Percentiles rank a stretch among this genome's conserved stretches.
phyloP scores from a whole-genome alignment of 192 early-diverging fungal genomes.

The Entomortierella lignicola region DNA sequence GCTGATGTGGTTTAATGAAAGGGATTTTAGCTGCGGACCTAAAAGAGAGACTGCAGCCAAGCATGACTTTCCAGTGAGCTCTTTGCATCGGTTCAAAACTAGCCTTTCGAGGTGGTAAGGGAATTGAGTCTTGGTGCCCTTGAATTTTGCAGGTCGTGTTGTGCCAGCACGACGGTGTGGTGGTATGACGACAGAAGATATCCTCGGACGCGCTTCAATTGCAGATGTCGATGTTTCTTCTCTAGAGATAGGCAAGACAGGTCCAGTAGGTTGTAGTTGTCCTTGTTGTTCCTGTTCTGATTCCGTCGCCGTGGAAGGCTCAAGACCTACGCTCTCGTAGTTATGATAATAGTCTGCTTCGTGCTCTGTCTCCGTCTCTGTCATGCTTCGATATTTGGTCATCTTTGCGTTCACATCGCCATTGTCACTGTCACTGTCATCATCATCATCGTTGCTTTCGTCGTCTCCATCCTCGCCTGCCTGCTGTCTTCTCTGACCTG shows the following conservation, averaged over 20 bases:
- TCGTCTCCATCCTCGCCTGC: constrained; percentile 3
- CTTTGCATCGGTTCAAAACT: constrained; percentile 15
- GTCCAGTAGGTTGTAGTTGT: neutral
- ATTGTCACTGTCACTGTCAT: neutral
- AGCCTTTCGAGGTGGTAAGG: constrained; percentile 26
- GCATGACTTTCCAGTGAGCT: constrained; percentile 7
- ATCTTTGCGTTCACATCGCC: constrained; percentile 7
- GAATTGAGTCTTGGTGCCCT: constrained; percentile 31
- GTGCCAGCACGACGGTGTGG: constrained; percentile 24
- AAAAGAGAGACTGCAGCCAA: constrained; percentile 4
- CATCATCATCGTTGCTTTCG: neutral
- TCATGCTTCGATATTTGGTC: constrained; percentile 11
- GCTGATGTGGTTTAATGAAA: constrained; percentile 20
- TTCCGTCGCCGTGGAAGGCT: constrained; percentile 21
- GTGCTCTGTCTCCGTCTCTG: constrained; percentile 41
- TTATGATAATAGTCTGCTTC: constrained; percentile 19
- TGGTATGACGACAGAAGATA: neutral
- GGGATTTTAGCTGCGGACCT: constrained; percentile 22
- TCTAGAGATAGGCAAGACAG: neutral
- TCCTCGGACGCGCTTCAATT: neutral
- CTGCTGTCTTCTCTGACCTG: neutral
- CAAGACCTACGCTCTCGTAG: constrained; percentile 15
- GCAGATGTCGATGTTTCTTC: neutral
- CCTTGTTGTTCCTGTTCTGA: constrained; percentile 31
- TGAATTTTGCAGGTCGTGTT: constrained; percentile 39